phyloP scores from a whole-genome alignment of 1,284 basidiomycete genomes.

The Microbotryum violaceum region DNA sequence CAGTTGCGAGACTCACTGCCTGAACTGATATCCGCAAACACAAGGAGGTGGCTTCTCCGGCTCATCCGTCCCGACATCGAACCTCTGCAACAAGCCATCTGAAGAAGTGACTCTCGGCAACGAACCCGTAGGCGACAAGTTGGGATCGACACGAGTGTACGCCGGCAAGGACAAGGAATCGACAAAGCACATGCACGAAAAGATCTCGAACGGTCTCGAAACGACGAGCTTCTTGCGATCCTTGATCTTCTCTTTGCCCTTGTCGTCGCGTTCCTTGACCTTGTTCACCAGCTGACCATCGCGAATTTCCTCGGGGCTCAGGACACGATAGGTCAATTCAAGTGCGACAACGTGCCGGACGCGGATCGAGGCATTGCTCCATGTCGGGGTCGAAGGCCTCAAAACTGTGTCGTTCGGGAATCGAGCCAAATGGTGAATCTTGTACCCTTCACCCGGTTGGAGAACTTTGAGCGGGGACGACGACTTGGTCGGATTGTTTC shows the following conservation, averaged over 20 bases:
- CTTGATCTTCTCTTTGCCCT: constrained; percentile 10
- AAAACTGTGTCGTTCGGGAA: constrained; percentile 27
- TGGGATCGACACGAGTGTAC: constrained; percentile 26
- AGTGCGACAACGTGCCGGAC: constrained; percentile 21
- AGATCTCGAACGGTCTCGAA: constrained; percentile 24
- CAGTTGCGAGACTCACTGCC: background rate
- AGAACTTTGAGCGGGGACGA: constrained; percentile 18
- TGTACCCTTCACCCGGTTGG: constrained; percentile 20
- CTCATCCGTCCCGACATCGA: background rate
- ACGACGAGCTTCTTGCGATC: constrained; percentile 28
- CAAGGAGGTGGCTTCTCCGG: constrained; percentile 20
- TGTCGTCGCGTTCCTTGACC: constrained; percentile 9
- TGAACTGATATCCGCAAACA: constrained; percentile 14
- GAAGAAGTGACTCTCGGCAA: too few relatives aligned
- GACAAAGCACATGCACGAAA: constrained; percentile 32
- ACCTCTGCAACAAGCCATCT: too few relatives aligned
- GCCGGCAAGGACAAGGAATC: constrained; percentile 30
- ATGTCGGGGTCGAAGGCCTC: constrained; percentile 24
- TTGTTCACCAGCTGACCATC: background rate
- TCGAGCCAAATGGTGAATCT: constrained; percentile 22
- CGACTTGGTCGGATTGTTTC: background rate
- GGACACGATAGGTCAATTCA: constrained; percentile 23
- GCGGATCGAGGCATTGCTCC: constrained; percentile 16
- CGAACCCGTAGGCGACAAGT: constrained; percentile 8
- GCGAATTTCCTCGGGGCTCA: constrained; percentile 15